Evolutionary conservation across 208 protist species (phyloP), one percentile per base, ranked within the genome.

Genomic region (Kentomonas sorsogonicus): DNA sequence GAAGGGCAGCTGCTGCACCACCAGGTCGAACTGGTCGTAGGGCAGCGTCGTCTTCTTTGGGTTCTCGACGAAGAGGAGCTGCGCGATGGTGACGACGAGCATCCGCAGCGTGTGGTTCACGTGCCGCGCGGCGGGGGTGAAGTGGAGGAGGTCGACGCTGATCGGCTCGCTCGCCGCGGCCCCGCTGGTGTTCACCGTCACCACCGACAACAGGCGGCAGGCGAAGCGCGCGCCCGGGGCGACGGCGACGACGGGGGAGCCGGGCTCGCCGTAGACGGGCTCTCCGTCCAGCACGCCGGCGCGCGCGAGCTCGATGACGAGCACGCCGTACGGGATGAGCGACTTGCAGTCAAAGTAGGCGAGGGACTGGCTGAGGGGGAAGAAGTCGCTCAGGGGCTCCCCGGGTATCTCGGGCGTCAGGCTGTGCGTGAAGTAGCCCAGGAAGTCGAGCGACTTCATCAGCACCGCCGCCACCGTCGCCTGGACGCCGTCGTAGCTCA

Each of bases 401-500:
- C 70, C 66, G n/a, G n/a, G n/a, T n/a, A n/a, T n/a, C n/a, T n/a
- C n/a, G n/a, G n/a, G n/a, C 38, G 63, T 20, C 9, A 73, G 74
- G 22, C 67, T 66, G 71, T 96, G 90, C 1, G 87, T 90, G 59
- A 96, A 86, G 67, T 96, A 96, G 46, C 90, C 90, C 45, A 96
- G 77, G 30, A 93, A 74, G 59, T 96, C 90, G 33, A 96, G 74
- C n/a, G 76, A 81, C 53, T 80, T 75, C 43, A 96, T 69, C 47
- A 91, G 79, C 50, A 84, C 65, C 25, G 58, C 82, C 15, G 80
- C 71, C 16, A 84, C 53, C 10, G 87, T 90, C 31, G 73, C 57
- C 34, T 52, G 34, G 58, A 80, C 50, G 36, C 72, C 56, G 30
- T 40, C 59, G n/a, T n/a, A n/a, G n/a, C n/a, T n/a, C n/a, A n/a